Base-by-base conservation (phyloP, 768 basidiomycete species). In the Piloderma croceum region DNA sequence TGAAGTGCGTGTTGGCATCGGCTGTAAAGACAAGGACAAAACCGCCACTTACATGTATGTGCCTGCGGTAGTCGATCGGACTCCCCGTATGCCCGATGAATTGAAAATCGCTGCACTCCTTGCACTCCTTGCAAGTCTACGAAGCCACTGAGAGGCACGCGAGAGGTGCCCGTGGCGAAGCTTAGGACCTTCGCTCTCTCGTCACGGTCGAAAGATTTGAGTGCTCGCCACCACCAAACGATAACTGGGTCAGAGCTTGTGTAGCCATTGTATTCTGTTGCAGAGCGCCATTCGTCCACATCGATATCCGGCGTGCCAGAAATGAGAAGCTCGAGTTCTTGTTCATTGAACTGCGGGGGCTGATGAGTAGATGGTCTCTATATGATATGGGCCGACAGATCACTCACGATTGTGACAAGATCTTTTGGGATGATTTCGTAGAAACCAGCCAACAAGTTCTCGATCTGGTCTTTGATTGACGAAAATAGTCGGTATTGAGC, bases 291-390 rank as follows among this genome's bases (percentile, higher is more conserved):
- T 62, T 98, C 96, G 58, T 99, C 96, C 2, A 97, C 90, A 51
- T 98, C 93, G 48, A 99, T 91, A 49, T 94, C 92, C n/a, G 96
- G 94, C 15, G 94, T 92, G 19, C 96, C 96, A 4, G 90, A 93
- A 46, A 96, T 94, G 32, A 96, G 74, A 12, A 96, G 72, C 60
- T 96, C 92, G 22, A 96, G 76, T 54, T 96, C 92, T 65, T 91
- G 83, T 51, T 93, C 91, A 52, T 91, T 91, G 68, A 94, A 94
- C 89, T 91, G 52, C 12, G 13, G 34, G 25, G 43, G 10, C 27
- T 15, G 7, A 23, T 35, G 22, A 40, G 52, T 40, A 38, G 42
- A 33, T 41, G 19, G 25, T 19, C 36, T 33, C 31, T 40, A 41
- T 44, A 51, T 19, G 13, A 31, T 32, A 5, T 25, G 31, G 27